Evolutionary conservation across 1,284 basidiomycete genomes (phyloP).

Genomic region (Cryptococcus floricola): DNA sequence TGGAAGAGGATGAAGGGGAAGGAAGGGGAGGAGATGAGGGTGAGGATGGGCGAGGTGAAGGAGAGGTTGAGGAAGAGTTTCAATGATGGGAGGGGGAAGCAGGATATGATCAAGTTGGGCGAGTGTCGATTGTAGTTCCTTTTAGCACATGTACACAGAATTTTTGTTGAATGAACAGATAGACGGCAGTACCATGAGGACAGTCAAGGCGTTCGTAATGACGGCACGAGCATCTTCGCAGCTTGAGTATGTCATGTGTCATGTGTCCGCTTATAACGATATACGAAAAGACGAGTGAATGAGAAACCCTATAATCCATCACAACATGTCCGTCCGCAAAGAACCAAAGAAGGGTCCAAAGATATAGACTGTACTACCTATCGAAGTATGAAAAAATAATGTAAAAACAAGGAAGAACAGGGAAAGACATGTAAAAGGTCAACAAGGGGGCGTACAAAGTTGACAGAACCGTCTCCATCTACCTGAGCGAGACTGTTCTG

Average conservation of each 20-base stretch:
- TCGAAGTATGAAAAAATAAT: neutral
- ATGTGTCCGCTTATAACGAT: too few species aligned
- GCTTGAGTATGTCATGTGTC: too few species aligned
- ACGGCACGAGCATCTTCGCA: too few species aligned
- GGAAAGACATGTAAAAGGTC: neutral
- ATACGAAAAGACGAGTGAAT: too few species aligned
- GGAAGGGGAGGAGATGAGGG: constrained; percentile 17
- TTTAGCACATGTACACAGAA: neutral
- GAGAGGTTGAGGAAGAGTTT: constrained; percentile 9
- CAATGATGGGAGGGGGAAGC: constrained; percentile 11
- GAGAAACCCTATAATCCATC: too few species aligned
- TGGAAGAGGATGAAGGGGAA: constrained; percentile 12
- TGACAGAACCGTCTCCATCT: neutral
- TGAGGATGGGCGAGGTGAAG: constrained; percentile 18
- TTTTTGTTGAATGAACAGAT: too few species aligned
- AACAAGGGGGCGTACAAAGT: neutral
- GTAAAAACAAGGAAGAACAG: neutral
- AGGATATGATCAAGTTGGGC: constrained; percentile 18
- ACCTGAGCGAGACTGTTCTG: neutral
- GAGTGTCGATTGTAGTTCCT: neutral
- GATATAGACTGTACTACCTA: too few species aligned
- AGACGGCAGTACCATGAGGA: too few species aligned
- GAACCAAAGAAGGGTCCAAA: too few species aligned
- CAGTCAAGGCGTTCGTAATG: too few species aligned
- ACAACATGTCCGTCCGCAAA: too few species aligned